Evolutionary conservation across 1,139 yeast genomes (phyloP), one percentile per base, ranked within the genome.

Genomic region (Blastobotrys raffinosifermentans): DNA sequence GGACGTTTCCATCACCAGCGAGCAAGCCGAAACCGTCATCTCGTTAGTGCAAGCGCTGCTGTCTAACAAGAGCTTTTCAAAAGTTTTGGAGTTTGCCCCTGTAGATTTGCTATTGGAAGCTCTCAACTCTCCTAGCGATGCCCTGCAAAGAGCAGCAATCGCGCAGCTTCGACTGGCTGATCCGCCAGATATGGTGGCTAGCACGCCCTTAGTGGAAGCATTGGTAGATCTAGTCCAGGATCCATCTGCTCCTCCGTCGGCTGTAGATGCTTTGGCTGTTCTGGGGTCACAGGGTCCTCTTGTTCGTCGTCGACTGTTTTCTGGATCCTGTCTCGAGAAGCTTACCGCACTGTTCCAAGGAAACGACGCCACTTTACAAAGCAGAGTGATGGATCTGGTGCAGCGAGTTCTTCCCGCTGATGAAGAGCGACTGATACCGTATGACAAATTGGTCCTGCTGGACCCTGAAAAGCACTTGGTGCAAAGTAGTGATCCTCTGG

Each of bases 231-330:
- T 52, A 6, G 27, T 46, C 16, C 39, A 47, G 3, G 39, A 37
- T 16, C 13, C 2, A 6, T 26, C 19, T 6, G 20, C 19, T 29
- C 38, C 10, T 22, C 18, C 39, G 14, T 34, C 34, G 17, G 40
- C 44, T 9, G 42, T 44, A 17, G 32, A 40, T 14, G 43, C 47
- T 2, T 15, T 47, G 4, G 27, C 37, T 2, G 37, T 36, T 14
- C 38, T 51, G 26, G 47, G 47, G 9, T 35, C 35, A 10, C 15
- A 26, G 4, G 56, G 57, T 4, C 48, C 44, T 19, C 41, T 50
- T 23, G 45, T 53, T 4, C 40, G 54, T n/a, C 43, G 51, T 19
- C 33, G 54, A 29, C 39, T 54, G 17, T 48, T 51, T 19, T 38
- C 44, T 4, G 54, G 50, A 19, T 35, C 42, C 4, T 38, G 47